A percentile compares a stretch with the other conserved stretches of the same genome.
phyloP scores from a whole-genome alignment of 805 yeast genomes.

The Ogataea chonburiensis region DNA sequence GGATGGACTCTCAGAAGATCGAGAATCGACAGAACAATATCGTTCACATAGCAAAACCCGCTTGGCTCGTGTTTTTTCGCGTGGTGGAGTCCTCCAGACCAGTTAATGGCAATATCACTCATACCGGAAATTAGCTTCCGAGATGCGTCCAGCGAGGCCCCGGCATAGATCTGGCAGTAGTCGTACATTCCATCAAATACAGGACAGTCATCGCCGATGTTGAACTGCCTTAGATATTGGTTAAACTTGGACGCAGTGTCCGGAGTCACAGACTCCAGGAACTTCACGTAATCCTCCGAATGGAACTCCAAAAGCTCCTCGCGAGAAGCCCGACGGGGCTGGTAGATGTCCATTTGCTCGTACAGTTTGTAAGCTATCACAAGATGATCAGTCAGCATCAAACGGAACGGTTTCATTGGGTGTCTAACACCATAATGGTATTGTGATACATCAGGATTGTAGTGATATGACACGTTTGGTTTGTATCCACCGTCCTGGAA shows the following conservation, averaged over 20 bases:
- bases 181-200: conserved; percentile 94
- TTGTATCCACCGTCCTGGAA: conserved; percentile 39
- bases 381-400: conserved; percentile 90
- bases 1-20: conserved; percentile 87
- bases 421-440: conserved; percentile 92
- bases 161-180: conserved; percentile 84
- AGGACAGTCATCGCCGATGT: conserved; percentile 93
- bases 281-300: conserved; percentile 80
- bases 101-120: conserved; percentile 92
- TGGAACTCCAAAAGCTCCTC: conserved; percentile 83
- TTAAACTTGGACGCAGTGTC: conserved; percentile 61
- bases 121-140: conserved; percentile 79
- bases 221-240: conserved; percentile 63
- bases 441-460: conserved; percentile 72
- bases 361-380: conserved; percentile 82
- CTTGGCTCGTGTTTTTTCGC: conserved; percentile 93
- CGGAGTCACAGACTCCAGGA: conserved; percentile 74
- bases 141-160: conserved; percentile 93
- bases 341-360: conserved; percentile 85
- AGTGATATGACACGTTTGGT: conserved; percentile 82
- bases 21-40: conserved; percentile 84
- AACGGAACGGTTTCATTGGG: conserved; percentile 97
- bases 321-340: conserved; percentile 77
- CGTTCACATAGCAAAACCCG: conserved; percentile 94
- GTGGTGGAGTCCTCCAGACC: conserved; percentile 97